Conservation (phyloP, 2,329 filamentous ascomycete species). For the Aplosporella prunicola region DNA sequence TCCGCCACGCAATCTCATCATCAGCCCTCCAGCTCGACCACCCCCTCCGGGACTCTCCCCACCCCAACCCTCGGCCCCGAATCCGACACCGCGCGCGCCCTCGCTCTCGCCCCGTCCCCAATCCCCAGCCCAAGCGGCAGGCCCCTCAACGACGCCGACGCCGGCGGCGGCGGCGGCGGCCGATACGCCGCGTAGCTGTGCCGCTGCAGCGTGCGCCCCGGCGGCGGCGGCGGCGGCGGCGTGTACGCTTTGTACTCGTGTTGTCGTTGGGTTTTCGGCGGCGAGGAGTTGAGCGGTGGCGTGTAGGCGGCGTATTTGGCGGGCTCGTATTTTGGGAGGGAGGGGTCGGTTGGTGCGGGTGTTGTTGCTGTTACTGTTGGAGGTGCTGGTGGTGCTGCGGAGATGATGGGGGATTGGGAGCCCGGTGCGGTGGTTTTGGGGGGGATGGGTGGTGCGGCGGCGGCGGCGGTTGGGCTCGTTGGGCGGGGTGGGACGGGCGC, state of each 20-base stretch:
- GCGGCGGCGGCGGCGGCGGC: neutral
- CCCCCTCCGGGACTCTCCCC: neutral
- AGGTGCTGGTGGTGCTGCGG: too few relatives aligned
- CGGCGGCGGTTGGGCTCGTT: too few relatives aligned
- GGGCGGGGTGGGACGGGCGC: too few relatives aligned
- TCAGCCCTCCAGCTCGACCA: slow-evolving; percentile 1
- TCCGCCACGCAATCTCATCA: too few relatives aligned
- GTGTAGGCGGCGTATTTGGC: too few relatives aligned
- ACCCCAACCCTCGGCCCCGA: too few relatives aligned
- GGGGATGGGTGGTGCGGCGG: neutral
- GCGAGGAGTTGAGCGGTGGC: too few relatives aligned
- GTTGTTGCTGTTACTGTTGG: neutral
- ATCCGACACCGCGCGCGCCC: neutral
- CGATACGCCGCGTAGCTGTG: slow-evolving; percentile 5
- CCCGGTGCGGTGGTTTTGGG: neutral
- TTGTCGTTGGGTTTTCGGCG: too few relatives aligned
- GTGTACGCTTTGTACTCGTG: too few relatives aligned
- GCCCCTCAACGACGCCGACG: neutral
- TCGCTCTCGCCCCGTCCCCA: neutral
- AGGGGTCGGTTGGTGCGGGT: neutral
- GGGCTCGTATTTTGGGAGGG: too few relatives aligned
- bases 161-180: neutral
- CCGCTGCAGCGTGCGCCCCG: neutral
- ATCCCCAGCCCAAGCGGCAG: neutral
- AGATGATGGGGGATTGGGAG: neutral